Evolutionary conservation across 345 rosid genomes (phyloP), one percentile per base, ranked within the genome.

Genomic region (Carallia pectinifolia): DNA sequence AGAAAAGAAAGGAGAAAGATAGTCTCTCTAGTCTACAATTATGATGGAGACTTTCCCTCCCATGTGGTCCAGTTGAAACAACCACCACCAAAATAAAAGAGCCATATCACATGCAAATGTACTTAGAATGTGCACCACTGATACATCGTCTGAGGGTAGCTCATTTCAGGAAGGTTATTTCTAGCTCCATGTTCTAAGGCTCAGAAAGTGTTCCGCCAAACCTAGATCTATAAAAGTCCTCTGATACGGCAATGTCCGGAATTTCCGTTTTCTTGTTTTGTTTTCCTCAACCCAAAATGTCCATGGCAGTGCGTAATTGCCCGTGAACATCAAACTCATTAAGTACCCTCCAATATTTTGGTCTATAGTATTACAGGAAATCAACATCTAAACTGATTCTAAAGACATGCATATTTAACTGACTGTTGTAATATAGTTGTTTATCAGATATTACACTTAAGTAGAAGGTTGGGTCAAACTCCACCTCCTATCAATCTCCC

Each of bases 181-280:
- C 36, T 61, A 40, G 56, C 75, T 69, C 64, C 77, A 79, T 73
- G 80, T 74, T 83, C 85, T 37, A 68, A 63, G 84, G 84, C 81
- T 74, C 53, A 74, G 62, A 75, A 77, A 75, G 67, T 72, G 64
- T 70, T 70, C 76, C 40, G 53, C 58, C 53, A 67, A 70, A 44
- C 58, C 60, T 31, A 47, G 52, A 68, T 71, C 75, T 64, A 60
- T 62, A 23, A 23, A 23, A 23, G 23, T 66, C 62, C 34, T 37
- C 50, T 62, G 64, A 71, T 61, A 71, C 33, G 69, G 82, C 67
- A 70, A 38, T 72, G 67, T 73, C 76, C 71, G 40, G 52, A 54
- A 65, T 76, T 73, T 55, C 27, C 80, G 81, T 74, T 71, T 65
- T 71, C 78, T 74, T 70, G 36, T 71, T 61, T 71, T 78, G 77